phyloP scores from a whole-genome alignment of 352 stramenopile genomes.

The Plasmopara viticola region DNA sequence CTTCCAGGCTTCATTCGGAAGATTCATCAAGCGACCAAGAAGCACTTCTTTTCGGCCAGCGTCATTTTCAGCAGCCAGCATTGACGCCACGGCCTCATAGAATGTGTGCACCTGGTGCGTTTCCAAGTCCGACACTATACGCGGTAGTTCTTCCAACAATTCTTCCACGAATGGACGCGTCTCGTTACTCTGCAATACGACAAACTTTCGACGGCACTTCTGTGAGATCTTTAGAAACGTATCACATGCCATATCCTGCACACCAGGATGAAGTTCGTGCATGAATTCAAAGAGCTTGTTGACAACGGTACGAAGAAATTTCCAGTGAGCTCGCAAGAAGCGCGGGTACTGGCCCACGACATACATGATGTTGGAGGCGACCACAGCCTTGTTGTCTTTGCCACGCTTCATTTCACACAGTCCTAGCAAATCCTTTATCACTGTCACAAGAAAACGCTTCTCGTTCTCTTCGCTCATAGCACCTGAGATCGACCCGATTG shows the following conservation, averaged over 20 bases:
- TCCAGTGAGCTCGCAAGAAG: conserved; percentile 99
- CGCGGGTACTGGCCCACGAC: conserved; percentile 99
- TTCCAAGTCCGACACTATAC: conserved; percentile 96
- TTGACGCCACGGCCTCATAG: conserved; percentile 96
- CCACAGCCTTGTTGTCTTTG: conserved; percentile 99
- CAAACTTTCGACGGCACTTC: conserved; percentile 97
- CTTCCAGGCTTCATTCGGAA: conserved; percentile 91
- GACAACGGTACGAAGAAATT: conserved; percentile 99
- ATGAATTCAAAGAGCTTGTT: conserved; percentile 99
- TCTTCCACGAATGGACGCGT: conserved; percentile 94
- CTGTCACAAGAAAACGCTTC: conserved; percentile 99
- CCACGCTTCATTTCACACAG: conserved; percentile 97
- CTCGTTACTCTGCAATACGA: conserved; percentile 93
- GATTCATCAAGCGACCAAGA: conserved; percentile 92
- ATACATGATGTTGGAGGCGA: conserved; percentile 99
- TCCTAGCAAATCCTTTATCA: conserved; percentile 98
- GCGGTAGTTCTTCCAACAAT: conserved; percentile 91
- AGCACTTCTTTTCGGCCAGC: conserved; percentile 86
- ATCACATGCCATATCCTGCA: conserved; percentile 99
- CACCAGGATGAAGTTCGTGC: conserved; percentile 98
- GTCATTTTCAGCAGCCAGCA: conserved; percentile 73
- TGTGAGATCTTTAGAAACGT: conserved; percentile 99
- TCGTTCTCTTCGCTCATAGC: conserved; percentile 99
- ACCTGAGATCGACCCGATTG: conserved; percentile 98
- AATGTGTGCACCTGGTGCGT: conserved; percentile 99